A percentile compares a stretch with the other conserved stretches of the same genome.
phyloP scores from a whole-genome alignment of 2,329 filamentous ascomycete genomes.

The Xylariaceae sp. region DNA sequence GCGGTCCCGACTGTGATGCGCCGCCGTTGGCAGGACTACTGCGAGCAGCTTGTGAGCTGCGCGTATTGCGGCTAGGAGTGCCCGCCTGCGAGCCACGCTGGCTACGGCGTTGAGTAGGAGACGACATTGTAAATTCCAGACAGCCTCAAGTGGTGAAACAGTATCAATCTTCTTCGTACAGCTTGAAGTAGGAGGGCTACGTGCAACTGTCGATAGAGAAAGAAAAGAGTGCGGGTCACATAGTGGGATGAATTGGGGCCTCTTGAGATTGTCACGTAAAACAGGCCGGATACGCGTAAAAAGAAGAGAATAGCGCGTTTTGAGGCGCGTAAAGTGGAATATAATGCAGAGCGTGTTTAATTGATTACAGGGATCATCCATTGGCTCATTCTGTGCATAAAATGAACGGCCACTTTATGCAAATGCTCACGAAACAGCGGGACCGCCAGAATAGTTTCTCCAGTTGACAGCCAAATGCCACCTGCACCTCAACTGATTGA shows the following conservation, averaged over 20 bases:
- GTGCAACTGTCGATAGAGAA: neutral
- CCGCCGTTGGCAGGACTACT: too few relatives aligned
- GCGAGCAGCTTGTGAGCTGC: constrained; percentile 61
- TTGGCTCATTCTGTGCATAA: neutral
- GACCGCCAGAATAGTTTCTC: constrained; percentile 31
- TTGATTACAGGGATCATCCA: constrained; percentile 2
- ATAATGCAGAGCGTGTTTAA: constrained; percentile 27
- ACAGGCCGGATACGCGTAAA: constrained; percentile 34
- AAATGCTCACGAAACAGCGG: constrained; percentile 5
- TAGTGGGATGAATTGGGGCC: constrained; percentile 16
- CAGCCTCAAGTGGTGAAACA: neutral
- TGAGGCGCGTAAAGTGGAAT: constrained; percentile 43
- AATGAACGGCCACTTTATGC: constrained; percentile 4
- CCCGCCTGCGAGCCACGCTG: constrained; percentile 58
- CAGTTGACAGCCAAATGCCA: constrained; percentile 21
- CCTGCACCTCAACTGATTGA: constrained; percentile 7
- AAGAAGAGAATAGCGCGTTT: constrained; percentile 31
- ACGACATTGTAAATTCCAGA: constrained; percentile 59
- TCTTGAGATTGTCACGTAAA: constrained; percentile 30
- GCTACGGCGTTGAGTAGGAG: constrained; percentile 59
- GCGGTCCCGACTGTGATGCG: constrained; percentile 50
- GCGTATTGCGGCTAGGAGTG: constrained; percentile 49
- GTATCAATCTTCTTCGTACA: neutral
- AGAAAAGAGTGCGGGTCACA: constrained; percentile 3
- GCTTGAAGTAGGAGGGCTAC: constrained; percentile 2